A percentile compares a stretch with the other conserved stretches of the same genome.
These are phyloP conservation scores for Ocimum tenuiflorum DNA, from an alignment of 257 asterid species.

Conservation along the genomic window DNA sequence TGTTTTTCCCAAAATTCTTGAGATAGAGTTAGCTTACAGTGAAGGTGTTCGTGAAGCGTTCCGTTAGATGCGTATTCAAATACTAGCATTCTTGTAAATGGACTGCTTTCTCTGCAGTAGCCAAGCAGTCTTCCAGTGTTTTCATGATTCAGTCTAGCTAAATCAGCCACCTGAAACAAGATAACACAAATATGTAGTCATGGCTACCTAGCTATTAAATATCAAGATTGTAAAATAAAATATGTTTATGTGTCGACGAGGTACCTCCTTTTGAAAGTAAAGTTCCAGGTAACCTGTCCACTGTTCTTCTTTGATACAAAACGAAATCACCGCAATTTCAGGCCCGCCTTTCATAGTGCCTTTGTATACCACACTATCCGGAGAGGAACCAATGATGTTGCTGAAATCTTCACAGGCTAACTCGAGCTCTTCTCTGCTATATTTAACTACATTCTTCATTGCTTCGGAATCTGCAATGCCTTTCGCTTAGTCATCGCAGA, in stretches of 20 bases:
- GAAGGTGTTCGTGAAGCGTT: slow-evolving; percentile 81
- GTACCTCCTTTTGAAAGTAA: slow-evolving; percentile 87
- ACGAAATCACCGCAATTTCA: slow-evolving; percentile 73
- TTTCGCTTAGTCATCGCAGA: background rate
- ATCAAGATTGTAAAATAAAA: too few species aligned
- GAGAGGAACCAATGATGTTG: slow-evolving; percentile 64
- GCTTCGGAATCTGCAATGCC: slow-evolving; percentile 56
- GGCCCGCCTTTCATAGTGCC: slow-evolving; percentile 79
- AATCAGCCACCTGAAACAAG: slow-evolving; percentile 59
- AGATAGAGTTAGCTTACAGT: slow-evolving; percentile 56
- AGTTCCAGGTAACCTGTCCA: slow-evolving; percentile 79
- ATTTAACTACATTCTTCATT: slow-evolving; percentile 57
- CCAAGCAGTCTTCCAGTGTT: slow-evolving; percentile 74
- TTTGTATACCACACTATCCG: slow-evolving; percentile 65
- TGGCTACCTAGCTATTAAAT: too few species aligned
- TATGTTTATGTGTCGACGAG: too few species aligned
- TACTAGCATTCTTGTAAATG: slow-evolving; percentile 83
- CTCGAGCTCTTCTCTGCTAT: slow-evolving; percentile 73
- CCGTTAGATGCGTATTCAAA: slow-evolving; percentile 93
- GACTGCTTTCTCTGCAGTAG: slow-evolving; percentile 62
- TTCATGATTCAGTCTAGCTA: slow-evolving; percentile 74
- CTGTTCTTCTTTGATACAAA: slow-evolving; percentile 65
- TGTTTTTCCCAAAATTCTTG: too few species aligned
- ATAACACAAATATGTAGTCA: too few species aligned
- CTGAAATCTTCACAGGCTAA: slow-evolving; percentile 94